These are phyloP conservation scores for Podaxis carcinomalis DNA, from an alignment of 768 basidiomycete genomes.

Conservation along the genomic window DNA sequence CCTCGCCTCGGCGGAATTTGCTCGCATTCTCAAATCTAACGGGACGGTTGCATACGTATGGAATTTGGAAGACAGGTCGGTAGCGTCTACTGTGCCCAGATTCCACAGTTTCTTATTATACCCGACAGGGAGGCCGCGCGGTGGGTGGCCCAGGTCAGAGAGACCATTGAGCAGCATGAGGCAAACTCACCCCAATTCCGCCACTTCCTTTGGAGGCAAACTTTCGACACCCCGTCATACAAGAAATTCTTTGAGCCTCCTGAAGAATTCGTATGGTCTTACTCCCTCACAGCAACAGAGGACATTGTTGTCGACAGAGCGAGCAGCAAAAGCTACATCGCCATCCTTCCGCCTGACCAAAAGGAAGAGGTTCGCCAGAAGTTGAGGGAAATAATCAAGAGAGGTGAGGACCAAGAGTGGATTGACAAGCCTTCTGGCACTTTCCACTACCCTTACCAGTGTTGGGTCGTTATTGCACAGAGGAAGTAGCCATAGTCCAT, in stretches of 20 bases:
- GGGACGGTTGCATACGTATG: conserved; percentile 75
- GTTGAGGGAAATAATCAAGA: conserved; percentile 50
- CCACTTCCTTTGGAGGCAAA: conserved; percentile 65
- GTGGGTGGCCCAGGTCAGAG: conserved; percentile 77
- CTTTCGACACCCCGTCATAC: conserved; percentile 65
- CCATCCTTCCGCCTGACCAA: conserved; percentile 54
- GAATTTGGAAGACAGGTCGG: conserved; percentile 84
- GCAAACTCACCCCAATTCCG: conserved; percentile 80
- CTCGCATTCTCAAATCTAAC: conserved; percentile 73
- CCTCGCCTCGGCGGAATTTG: conserved; percentile 69
- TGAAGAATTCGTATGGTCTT: conserved; percentile 52
- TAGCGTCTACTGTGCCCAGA: background rate
- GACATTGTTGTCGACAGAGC: conserved; percentile 62
- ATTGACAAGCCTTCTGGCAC: conserved; percentile 66
- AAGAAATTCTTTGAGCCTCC: conserved; percentile 51
- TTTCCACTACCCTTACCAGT: conserved; percentile 81
- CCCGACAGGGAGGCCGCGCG: conserved; percentile 44
- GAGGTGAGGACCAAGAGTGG: conserved; percentile 66
- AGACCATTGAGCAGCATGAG: conserved; percentile 67
- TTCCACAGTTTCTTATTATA: background rate
- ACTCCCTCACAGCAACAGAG: conserved; percentile 46
- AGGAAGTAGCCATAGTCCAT: conserved; percentile 20
- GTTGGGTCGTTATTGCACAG: conserved; percentile 48
- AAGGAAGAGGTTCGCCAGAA: conserved; percentile 47
- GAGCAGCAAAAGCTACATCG: conserved; percentile 83